Base-by-base conservation (phyloP, 495 filamentous ascomycete species). In the Penicillium alfredii region DNA sequence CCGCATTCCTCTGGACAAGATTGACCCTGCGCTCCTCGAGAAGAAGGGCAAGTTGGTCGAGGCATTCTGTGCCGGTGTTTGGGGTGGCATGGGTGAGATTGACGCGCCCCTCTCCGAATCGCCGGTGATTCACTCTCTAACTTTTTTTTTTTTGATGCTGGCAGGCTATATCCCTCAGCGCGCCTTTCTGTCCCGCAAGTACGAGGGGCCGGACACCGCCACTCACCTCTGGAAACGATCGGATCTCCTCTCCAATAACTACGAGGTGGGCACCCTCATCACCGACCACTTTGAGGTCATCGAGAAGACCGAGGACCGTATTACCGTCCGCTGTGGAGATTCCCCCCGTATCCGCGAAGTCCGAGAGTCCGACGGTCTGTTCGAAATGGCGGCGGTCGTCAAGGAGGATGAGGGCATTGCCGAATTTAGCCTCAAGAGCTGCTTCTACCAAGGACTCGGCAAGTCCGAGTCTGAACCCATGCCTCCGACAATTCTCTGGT, bases 211-310 rank as follows among this genome's bases (percentile, higher is more conserved):
- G 3, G 72, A 72, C n/a, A 83, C 81, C 5, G 65, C 74, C 15
- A 39, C 58, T 35, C 73, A 85, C 43, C 73, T 86, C 13, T 86
- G 83, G 83, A 62, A 67, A 4, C 61, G 53, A 14, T 51, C 64
- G 5, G 73, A 80, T 23, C 67, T 88, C 1, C 49, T 66, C 13
- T 31, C 47, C 11, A 73, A 66, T 18, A 63, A 42, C 21, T 88
- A 82, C 55, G 69, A 78, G 16, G 59, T 71, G 23, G 81, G 81
- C 16, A 81, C 81, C 13, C 54, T 73, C 18, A 73, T 86, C 47
- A 82, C 78, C 16, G 82, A 88, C 51, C 82, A 88, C 58, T 86
- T 88, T 55, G 80, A 88, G 56, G 81, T 88, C 0, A 59, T 88
- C 2, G 74, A 77, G 40, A 80, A 82, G 56, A 75, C 70, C 11